Evolutionary conservation across 106 monocot genomes (phyloP), one percentile per base, ranked within the genome.

Genomic region (Triglochin maritima): DNA sequence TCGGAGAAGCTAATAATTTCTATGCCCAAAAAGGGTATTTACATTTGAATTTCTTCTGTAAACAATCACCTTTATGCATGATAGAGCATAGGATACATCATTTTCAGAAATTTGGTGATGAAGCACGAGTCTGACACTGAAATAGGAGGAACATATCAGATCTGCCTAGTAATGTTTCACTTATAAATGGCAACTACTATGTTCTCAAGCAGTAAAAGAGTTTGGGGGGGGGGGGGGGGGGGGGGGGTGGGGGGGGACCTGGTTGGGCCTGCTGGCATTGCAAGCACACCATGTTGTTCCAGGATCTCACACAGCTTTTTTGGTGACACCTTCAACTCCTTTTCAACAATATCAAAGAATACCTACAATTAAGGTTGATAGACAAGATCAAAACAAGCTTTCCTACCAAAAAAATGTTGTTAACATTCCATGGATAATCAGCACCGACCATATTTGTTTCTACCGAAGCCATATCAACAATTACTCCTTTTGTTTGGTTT

Each of bases 381-480:
- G n/a, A n/a, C n/a, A n/a, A n/a, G n/a, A n/a, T n/a, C n/a, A n/a
- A n/a, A n/a, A n/a, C n/a, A n/a, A n/a, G n/a, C n/a, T n/a, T n/a
- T n/a, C n/a, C n/a, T n/a, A n/a, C n/a, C n/a, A n/a, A n/a, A n/a
- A n/a, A n/a, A n/a, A n/a, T n/a, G n/a, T n/a, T n/a, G n/a, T n/a
- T n/a, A n/a, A n/a, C n/a, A n/a, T n/a, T n/a, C n/a, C n/a, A n/a
- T n/a, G n/a, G n/a, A n/a, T n/a, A n/a, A n/a, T n/a, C n/a, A n/a
- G n/a, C n/a, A 80, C 84, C 60, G 44, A 96, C 96, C 91, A 98
- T 98, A 59, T 98, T 98, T n/a, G 96, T 86, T 75, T 98, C 84
- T 48, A 91, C 83, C 7, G 91, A 82, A 62, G 55, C 47, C 50
- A 57, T 44, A 63, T 91, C 84, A 47, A 88, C 73, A 14, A 56